phyloP scores from a whole-genome alignment of 169 alveolate genomes.

The Toxoplasma gondii region DNA sequence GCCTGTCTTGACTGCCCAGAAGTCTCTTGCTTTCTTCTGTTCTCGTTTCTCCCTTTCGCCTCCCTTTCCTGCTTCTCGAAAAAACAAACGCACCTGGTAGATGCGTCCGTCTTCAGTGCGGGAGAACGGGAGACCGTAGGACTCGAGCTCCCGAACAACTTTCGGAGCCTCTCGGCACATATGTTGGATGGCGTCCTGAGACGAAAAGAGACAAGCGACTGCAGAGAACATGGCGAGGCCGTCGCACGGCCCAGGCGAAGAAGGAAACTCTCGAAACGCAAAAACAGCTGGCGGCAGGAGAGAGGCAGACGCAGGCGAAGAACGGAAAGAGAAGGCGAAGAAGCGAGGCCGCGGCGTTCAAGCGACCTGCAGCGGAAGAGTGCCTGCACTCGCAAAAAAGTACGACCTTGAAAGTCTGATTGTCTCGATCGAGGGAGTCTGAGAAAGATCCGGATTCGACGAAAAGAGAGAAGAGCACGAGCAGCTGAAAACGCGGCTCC shows the following conservation, averaged over 20 bases:
- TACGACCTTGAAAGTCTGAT: not conserved
- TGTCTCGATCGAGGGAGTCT: not conserved
- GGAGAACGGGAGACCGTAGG: conserved; percentile 97
- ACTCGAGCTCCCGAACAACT: conserved; percentile 96
- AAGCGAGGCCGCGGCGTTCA: too few relatives aligned
- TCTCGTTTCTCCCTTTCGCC: not conserved
- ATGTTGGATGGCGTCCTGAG: conserved; percentile 96
- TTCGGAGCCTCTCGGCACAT: conserved; percentile 97
- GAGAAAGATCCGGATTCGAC: not conserved
- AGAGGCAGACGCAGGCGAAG: not conserved
- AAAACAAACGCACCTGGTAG: conserved; percentile 31
- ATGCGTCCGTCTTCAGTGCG: conserved; percentile 93
- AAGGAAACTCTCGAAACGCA: not conserved
- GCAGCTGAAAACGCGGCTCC: not conserved
- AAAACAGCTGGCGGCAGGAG: not conserved
- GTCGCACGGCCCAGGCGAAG: too few relatives aligned
- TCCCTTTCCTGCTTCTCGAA: not conserved
- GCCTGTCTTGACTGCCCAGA: too few relatives aligned
- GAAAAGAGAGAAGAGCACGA: not conserved
- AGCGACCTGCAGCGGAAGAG: too few relatives aligned
- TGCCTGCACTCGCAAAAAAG: too few relatives aligned
- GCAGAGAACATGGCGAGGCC: too few relatives aligned
- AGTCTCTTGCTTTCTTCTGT: not conserved
- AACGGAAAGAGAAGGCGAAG: not conserved
- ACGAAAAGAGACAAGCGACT: conserved; percentile 75